A percentile compares a stretch with the other conserved stretches of the same genome.
Evolutionary conservation across 306 rosid genomes (phyloP).

Genomic region (Prunus davidiana): DNA sequence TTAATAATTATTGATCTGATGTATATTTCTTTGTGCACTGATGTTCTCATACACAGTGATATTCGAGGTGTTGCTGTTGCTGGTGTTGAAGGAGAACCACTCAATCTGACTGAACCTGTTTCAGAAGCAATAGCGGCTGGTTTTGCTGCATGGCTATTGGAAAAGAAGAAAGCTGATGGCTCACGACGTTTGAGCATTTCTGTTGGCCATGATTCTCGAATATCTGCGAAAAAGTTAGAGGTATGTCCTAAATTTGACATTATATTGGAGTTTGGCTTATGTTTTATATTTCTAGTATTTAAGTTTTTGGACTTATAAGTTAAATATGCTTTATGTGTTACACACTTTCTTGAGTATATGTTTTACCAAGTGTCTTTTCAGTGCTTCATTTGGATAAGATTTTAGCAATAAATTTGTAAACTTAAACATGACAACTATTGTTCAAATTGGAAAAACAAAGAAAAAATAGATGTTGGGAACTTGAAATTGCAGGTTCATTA

Average conservation of each 20-base stretch:
- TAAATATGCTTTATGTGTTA: background rate
- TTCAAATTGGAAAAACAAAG: background rate
- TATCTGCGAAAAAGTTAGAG: conserved; percentile 80
- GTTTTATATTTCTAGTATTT: background rate
- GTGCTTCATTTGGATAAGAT: background rate
- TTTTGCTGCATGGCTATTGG: conserved; percentile 86
- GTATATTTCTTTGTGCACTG: background rate
- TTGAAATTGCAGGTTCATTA: background rate
- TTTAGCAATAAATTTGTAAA: background rate
- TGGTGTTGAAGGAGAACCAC: conserved; percentile 85
- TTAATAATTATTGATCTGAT: background rate
- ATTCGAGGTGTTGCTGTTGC: conserved; percentile 92
- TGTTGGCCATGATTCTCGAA: conserved; percentile 86
- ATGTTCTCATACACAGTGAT: conserved; percentile 55
- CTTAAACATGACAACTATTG: background rate
- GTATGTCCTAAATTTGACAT: conserved; percentile 26
- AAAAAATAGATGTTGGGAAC: background rate
- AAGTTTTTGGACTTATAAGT: background rate
- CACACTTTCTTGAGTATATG: background rate
- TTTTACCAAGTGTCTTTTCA: background rate
- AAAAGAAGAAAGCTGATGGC: conserved; percentile 65
- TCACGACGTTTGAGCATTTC: conserved; percentile 67
- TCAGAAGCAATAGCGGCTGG: conserved; percentile 91
- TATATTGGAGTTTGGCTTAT: background rate
- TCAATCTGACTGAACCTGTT: conserved; percentile 79